Evolutionary conservation across 345 rosid species (phyloP), one percentile per base, ranked within the genome.

Genomic region (Kernera saxatilis): DNA sequence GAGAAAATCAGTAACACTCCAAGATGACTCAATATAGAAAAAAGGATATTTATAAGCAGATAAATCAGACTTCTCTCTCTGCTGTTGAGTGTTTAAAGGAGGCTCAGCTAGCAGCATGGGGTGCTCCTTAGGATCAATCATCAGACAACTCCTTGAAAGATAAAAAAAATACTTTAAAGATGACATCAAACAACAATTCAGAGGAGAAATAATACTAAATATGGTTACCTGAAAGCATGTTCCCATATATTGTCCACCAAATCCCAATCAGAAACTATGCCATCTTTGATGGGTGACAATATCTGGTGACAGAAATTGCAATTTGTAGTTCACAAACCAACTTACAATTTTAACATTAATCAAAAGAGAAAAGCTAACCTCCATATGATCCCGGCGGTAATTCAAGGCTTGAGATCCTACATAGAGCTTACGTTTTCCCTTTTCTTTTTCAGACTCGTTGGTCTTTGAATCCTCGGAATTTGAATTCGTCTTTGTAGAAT

Each of bases 101-200:
- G 98, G 98, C 76, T 92, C 98, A 6, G 99, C 97, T 73, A 94
- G 89, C 56, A 94, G 86, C 99, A 94, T 92, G 14, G 98, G 99
- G 65, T 91, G 99, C 84, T 94, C 99, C 78, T 81, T 92, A n/a
- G 99, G 96, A 88, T 94, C 99, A 84, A 94, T 65, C 75, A 91
- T 78, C 39, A 94, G 84, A 71, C 98, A 94, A 57, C 87, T 87
- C 88, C 98, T 92, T 49, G 56, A 73, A 51, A 43, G n/a, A 56
- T 10, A 21, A 48, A 37, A 43, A 70, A 15, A 64, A 8, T 22
- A 5, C 2, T n/a, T 43, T 7, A 71, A 70, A 49, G 55, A 40
- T 26, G 12, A 40, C 11, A 39, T 35, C 50, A 41, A 72, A 77
- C 56, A 56, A 54, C 64, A 52, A 41, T 23, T 3, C 36, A 15